Conservation (phyloP, 2,329 filamentous ascomycete genomes). For the Hymenoscyphus albidus region DNA sequence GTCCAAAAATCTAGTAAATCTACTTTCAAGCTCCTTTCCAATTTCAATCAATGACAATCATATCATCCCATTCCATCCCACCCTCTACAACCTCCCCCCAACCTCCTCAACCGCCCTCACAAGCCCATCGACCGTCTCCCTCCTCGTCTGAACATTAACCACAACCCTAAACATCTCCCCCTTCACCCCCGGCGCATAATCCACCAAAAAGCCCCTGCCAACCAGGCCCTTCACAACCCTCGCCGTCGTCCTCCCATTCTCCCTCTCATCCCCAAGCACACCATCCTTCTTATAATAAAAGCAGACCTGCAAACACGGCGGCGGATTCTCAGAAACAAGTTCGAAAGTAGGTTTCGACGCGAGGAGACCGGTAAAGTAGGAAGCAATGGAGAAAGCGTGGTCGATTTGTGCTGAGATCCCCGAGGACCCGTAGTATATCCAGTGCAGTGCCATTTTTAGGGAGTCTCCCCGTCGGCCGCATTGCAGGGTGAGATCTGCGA, state of each 20-base stretch:
- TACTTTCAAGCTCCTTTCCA: too few species aligned
- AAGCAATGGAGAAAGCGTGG: conserved; percentile 67
- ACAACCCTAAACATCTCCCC: conserved; percentile 68
- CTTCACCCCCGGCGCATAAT: conserved; percentile 46
- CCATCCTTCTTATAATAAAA: conserved; percentile 76
- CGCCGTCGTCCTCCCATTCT: conserved; percentile 54
- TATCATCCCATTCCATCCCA: not conserved
- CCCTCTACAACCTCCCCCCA: conserved; percentile 11
- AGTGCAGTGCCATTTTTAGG: conserved; percentile 81
- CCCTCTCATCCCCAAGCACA: conserved; percentile 39
- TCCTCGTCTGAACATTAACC: conserved; percentile 58
- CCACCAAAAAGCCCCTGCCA: conserved; percentile 63
- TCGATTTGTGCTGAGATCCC: conserved; percentile 72
- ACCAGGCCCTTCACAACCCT: conserved; percentile 53
- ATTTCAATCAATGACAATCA: too few species aligned
- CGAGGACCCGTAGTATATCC: conserved; percentile 79
- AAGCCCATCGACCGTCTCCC: conserved; percentile 58
- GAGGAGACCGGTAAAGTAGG: conserved; percentile 59
- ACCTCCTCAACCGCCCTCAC: conserved; percentile 51
- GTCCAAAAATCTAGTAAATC: too few species aligned
- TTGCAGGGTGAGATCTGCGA: conserved; percentile 89
- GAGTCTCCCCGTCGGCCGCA: conserved; percentile 84
- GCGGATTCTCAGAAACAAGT: conserved; percentile 70
- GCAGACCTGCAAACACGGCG: conserved; percentile 89
- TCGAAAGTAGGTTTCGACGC: conserved; percentile 56